These are phyloP conservation scores for Amoeboaphelidium protococcarum DNA, from an alignment of 371 early-diverging fungal species.

Conservation along the genomic window DNA sequence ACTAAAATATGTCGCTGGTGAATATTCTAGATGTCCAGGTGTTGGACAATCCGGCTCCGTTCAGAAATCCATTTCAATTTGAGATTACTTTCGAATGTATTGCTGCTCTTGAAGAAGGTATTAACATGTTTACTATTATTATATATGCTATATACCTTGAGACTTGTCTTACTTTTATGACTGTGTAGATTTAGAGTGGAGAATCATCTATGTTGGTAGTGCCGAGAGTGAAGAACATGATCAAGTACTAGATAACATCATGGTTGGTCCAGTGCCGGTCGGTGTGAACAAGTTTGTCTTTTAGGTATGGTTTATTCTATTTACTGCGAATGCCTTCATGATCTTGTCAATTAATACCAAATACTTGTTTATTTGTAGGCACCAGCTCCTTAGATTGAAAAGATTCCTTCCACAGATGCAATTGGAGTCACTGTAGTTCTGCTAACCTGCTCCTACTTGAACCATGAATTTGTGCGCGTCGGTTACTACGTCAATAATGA, in stretches of 20 bases:
- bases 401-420: conserved; percentile 36
- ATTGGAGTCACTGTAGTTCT: conserved; percentile 69
- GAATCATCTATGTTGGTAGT: conserved; percentile 77
- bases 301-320: conserved; percentile 22
- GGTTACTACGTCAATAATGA: conserved; percentile 90
- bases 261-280: conserved; percentile 90
- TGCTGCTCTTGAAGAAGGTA: conserved; percentile 59
- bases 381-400: conserved; percentile 1
- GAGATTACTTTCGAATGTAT: conserved; percentile 92
- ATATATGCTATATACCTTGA: no score
- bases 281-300: conserved; percentile 82
- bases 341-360: no score
- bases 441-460: conserved; percentile 59
- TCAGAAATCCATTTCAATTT: conserved; percentile 50
- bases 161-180: no score
- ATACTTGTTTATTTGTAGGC: neutral
- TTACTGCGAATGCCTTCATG: neutral
- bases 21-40: conserved; percentile 59
- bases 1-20: conserved; percentile 73
- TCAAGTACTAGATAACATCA: conserved; percentile 74
- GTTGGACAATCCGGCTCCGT: conserved; percentile 49
- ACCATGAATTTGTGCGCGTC: conserved; percentile 74
- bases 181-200: conserved; percentile 74
- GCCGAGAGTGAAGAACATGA: conserved; percentile 53
- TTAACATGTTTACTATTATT: no score